Conservation (phyloP, 208 protist species). For the Strigomonas galati region DNA sequence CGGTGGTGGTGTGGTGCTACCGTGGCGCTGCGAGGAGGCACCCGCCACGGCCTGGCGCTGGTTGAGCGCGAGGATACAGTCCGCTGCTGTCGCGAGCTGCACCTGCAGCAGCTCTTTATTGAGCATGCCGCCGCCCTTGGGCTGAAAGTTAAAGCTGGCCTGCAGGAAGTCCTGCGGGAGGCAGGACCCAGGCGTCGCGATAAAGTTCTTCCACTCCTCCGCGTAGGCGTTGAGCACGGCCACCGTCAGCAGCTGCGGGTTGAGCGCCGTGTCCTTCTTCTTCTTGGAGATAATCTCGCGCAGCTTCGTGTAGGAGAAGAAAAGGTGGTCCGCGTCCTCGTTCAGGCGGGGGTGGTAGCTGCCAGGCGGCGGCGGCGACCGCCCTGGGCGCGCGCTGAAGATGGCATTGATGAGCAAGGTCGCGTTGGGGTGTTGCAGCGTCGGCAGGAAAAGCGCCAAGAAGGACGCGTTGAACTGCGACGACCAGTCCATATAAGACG, state of each 20-base stretch:
- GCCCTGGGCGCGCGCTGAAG: slow-evolving; percentile 26
- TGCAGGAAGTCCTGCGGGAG: slow-evolving; percentile 62
- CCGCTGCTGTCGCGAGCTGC: slow-evolving; percentile 65
- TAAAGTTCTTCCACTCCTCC: slow-evolving; percentile 84
- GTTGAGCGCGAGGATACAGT: slow-evolving; percentile 32
- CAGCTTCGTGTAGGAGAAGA: slow-evolving; percentile 81
- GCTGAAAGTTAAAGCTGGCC: slow-evolving; percentile 72
- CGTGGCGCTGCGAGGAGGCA: slow-evolving; percentile 15
- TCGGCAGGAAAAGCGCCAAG: slow-evolving; percentile 80
- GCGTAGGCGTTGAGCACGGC: slow-evolving; percentile 78
- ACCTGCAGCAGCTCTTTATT: slow-evolving; percentile 87
- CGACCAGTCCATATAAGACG: slow-evolving; percentile 73
- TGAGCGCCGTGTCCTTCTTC: slow-evolving; percentile 59
- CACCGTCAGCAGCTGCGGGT: slow-evolving; percentile 59
- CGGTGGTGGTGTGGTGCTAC: too few relatives aligned
- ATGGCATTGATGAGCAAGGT: slow-evolving; percentile 74
- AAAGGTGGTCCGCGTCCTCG: slow-evolving; percentile 79
- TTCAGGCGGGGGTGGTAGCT: slow-evolving; percentile 24
- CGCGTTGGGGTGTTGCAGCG: slow-evolving; percentile 66
- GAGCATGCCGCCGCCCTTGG: slow-evolving; percentile 33
- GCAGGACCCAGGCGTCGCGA: slow-evolving; percentile 60
- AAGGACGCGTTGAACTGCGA: slow-evolving; percentile 71
- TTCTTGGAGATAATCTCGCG: slow-evolving; percentile 71
- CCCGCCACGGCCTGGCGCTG: slow-evolving; percentile 17
- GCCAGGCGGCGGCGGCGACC: slow-evolving; percentile 28